Evolutionary conservation across 768 basidiomycete genomes (phyloP), one percentile per base, ranked within the genome.

Genomic region (Tubosaeta sp.): DNA sequence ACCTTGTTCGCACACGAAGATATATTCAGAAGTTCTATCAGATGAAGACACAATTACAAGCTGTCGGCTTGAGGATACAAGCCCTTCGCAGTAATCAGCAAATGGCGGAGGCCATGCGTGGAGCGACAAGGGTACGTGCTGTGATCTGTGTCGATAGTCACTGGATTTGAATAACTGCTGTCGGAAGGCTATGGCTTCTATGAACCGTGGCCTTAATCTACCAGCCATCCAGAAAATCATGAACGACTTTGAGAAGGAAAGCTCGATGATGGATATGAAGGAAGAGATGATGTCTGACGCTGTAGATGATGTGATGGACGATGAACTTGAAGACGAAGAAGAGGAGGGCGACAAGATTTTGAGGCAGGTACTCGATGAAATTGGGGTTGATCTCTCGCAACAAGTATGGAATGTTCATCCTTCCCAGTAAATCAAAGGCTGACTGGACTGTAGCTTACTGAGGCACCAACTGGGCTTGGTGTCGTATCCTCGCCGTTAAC

Each of bases 281-380:
- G 97, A 97, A 72, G 95, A 97, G 69, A 97, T 98, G 91, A 99
- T 97, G 97, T 91, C 90, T 19, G 97, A 98, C 55, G 88, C 93
- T 13, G 89, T 98, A 14, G 97, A 98, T 71, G 95, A 97, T 61
- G 95, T 88, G 45, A 95, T 97, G 88, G 91, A 95, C 57, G 86
- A 88, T 31, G 94, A 93, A 13, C 72, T 71, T 29, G 95, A 95
- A 62, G 95, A 95, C 46, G 95, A 98, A 70, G 97, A 97, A 60
- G 88, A 88, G 56, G 97, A 97, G 65, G 85, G 94, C 13, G 95
- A 98, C 66, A 89, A 90, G 76, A 95, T 99, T 56, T 70, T 99
- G 60, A 93, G 88, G 65, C 85, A 98, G 71, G 95, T 99, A 45
- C 74, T 99, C 44, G 97, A 98, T 58, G 97, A 98, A 76, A 97